Conservation (phyloP, 2,329 filamentous ascomycete species). For the Aureobasidium sp. region DNA sequence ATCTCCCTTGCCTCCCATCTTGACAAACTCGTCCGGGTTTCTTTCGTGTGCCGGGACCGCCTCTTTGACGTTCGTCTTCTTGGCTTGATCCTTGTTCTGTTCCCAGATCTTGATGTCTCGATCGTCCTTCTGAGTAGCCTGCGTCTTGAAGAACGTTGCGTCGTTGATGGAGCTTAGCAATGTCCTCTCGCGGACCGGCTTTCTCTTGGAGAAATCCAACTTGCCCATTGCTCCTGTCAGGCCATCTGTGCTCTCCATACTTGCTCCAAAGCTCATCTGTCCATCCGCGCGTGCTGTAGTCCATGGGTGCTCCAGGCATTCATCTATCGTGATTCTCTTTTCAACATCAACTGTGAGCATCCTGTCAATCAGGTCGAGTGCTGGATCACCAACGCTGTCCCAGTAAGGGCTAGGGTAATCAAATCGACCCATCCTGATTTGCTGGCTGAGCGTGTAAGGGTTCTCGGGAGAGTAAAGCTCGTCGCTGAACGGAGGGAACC, state of each 20-base stretch:
- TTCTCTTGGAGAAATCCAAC: constrained; percentile 77
- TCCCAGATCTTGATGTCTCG: constrained; percentile 63
- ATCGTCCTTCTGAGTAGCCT: constrained; percentile 44
- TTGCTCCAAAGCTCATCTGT: constrained; percentile 9
- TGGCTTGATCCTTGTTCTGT: constrained; percentile 51
- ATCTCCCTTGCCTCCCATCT: constrained; percentile 80
- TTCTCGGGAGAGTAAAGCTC: constrained; percentile 74
- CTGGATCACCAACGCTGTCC: constrained; percentile 79
- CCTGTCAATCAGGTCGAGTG: constrained; percentile 83
- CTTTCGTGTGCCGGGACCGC: constrained; percentile 40
- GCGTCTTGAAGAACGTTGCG: constrained; percentile 52
- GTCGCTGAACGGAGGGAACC: constrained; percentile 94
- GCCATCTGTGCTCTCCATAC: constrained; percentile 80
- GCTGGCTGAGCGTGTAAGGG: constrained; percentile 77
- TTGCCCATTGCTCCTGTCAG: constrained; percentile 76
- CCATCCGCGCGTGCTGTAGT: constrained; percentile 41
- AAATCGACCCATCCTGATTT: constrained; percentile 82
- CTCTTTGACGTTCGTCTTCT: constrained; percentile 20
- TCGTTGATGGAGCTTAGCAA: constrained; percentile 75
- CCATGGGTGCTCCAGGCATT: constrained; percentile 90
- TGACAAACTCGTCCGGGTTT: constrained; percentile 67
- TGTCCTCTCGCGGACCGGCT: constrained; percentile 72
- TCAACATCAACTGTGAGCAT: constrained; percentile 89
- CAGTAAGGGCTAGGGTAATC: constrained; percentile 96
- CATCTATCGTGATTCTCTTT: constrained; percentile 76